Evolutionary conservation across 2,329 filamentous ascomycete genomes (phyloP), one percentile per base, ranked within the genome.

Genomic region (Xylariales sp.): DNA sequence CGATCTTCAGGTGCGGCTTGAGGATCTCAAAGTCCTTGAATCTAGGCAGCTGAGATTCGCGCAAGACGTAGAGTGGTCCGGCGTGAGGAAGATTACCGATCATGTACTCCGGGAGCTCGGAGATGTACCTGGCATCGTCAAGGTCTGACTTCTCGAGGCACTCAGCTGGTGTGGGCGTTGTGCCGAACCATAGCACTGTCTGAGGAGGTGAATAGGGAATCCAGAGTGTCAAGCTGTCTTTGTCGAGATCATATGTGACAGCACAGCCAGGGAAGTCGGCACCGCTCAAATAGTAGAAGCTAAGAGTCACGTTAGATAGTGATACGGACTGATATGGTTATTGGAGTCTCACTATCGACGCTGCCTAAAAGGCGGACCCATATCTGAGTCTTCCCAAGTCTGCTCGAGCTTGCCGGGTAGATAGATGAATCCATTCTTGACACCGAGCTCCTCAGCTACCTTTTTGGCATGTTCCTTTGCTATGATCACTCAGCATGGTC

Each of bases 171-270:
- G 71, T 74, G 0, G 81, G 81, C 16, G 73, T 76, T 24, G 68
- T 70, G 12, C 84, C 84, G 53, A 76, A 78, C 73, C 76, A 88
- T 36, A 87, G 74, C 9, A 76, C 68, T 50, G 74, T 69, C 12
- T 68, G 70, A 11, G 76, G 77, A 49, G 85, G 77, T 48, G 82
- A 77, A 51, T 78, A 76, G 2, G 86, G 85, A 35, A 91, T 80
- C 75, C 84, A 93, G 20, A 91, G 74, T 4, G 74, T 78, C 43
- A 93, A 73, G 16, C 68, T 64, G 57, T 90, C 84, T 9, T 65
- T 64, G 16, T 57, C 63, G 36, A 80, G 70, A 46, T 80, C 74
- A 51, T 80, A 80, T 2, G 77, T 80, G 24, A 76, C 68, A 36
- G 65, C 64, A 53, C 73, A 78, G 50, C 73, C 71, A 2, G 73